A percentile compares a stretch with the other conserved stretches of the same genome.
phyloP scores from a whole-genome alignment of 371 early-diverging fungal genomes.

The Mortierella polycephala region DNA sequence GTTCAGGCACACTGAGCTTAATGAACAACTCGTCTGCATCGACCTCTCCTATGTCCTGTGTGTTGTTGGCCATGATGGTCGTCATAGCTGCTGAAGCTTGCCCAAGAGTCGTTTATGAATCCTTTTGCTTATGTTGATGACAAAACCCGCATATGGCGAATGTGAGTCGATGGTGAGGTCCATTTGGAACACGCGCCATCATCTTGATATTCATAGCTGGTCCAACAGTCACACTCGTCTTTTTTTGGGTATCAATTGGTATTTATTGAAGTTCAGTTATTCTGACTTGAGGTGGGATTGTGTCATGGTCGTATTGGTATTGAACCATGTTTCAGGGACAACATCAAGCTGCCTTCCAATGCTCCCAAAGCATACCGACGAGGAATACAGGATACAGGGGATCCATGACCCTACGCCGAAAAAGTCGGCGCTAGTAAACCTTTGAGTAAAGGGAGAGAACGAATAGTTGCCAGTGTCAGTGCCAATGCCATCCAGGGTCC shows the following conservation, averaged over 20 bases:
- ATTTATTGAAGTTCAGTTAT: not conserved
- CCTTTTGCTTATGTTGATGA: not conserved
- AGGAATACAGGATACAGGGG: slow-evolving; percentile 67
- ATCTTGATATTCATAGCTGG: not conserved
- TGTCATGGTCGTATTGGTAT: not conserved
- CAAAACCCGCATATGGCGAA: too few relatives aligned
- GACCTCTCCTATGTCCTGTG: slow-evolving; percentile 11
- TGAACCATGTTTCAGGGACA: slow-evolving; percentile 49
- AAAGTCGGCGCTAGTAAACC: slow-evolving; percentile 65
- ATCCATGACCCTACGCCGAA: slow-evolving; percentile 69
- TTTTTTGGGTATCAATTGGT: not conserved
- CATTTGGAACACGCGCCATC: not conserved
- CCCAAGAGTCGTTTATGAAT: not conserved
- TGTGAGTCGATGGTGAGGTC: not conserved
- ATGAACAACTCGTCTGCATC: slow-evolving; percentile 63
- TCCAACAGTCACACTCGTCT: not conserved
- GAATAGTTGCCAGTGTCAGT: too few relatives aligned
- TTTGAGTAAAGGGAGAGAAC: slow-evolving; percentile 7
- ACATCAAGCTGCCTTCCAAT: slow-evolving; percentile 62
- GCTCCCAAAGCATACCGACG: slow-evolving; percentile 67
- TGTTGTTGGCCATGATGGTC: slow-evolving; percentile 9
- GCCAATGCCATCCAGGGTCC: not conserved
- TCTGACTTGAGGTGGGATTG: slow-evolving; percentile 22
- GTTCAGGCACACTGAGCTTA: slow-evolving; percentile 60
- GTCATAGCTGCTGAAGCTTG: slow-evolving; percentile 1